Percentiles rank a stretch among this genome's conserved stretches.
phyloP scores from a whole-genome alignment of 768 basidiomycete genomes.

The Pleurotus giganteus region DNA sequence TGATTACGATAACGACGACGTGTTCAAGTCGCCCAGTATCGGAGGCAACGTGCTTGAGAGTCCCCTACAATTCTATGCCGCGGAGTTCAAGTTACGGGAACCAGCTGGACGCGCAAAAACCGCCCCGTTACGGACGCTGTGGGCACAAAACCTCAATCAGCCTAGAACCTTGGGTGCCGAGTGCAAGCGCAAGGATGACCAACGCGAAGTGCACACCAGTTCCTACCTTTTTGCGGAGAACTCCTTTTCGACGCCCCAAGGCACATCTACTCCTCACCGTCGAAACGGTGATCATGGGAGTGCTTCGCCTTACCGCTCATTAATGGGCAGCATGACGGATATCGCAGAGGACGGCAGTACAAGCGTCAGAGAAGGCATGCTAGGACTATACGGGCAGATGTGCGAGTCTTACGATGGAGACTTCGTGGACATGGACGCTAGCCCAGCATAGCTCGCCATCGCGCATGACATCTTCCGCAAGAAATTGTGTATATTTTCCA shows the following conservation, averaged over 20 bases:
- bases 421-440: slow-evolving; percentile 7
- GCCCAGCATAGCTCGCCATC: not conserved
- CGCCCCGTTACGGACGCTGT: not conserved
- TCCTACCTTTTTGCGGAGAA: not conserved
- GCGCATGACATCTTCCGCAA: not conserved
- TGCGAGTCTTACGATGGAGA: slow-evolving; percentile 9
- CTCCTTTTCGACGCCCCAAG: not conserved
- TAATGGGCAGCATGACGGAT: not conserved
- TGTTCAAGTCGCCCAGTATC: not conserved
- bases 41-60: not conserved
- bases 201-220: not conserved
- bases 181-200: not conserved
- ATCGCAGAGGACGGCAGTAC: not conserved
- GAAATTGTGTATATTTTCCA: not conserved
- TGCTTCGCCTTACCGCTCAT: not conserved
- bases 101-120: not conserved
- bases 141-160: not conserved
- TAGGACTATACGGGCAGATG: slow-evolving; percentile 1
- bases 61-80: not conserved
- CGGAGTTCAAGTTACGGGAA: not conserved
- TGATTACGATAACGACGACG: not conserved
- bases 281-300: not conserved
- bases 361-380: not conserved
- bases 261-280: not conserved
- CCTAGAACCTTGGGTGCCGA: not conserved